Evolutionary conservation across 345 rosid species (phyloP), one percentile per base, ranked within the genome.

Genomic region (Brassica carinata): DNA sequence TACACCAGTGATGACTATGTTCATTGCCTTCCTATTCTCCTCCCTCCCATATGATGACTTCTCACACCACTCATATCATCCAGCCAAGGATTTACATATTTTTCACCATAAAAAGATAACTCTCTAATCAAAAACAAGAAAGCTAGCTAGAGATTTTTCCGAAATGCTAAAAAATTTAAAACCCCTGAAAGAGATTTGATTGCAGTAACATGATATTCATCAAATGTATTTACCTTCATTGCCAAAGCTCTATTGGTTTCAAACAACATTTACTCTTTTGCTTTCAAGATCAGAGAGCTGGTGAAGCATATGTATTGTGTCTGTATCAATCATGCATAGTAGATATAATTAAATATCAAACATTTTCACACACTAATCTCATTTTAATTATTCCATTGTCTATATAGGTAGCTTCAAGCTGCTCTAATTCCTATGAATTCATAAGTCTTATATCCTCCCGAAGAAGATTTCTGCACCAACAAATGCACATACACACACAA

Each of bases 381-480:
- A 23, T 4, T n/a, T 64, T 3, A 26, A 26, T 63, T 0, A 26
- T 23, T 45, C 3, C 18, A 69, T 34, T 68, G 17, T 68, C 7
- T 31, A 67, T 40, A 31, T 58, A 57, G 15, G 31, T 45, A 67
- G 51, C 68, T 68, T 68, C 7, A 36, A 93, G 89, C 76, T 90
- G 90, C 76, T 93, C 96, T 59, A 93, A 85, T 73, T 90, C 96
- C 83, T 87, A 90, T 0, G 90, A 64, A 77, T 23, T 23, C 26
- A 23, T 23, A 23, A 23, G 26, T 23, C 26, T 23, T 23, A 23
- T 23, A 23, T 23, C 26, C 26, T 23, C 26, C 26, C 26, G 26
- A 23, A 23, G 26, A 58, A 93, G 87, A 84, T 93, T 93, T 85
- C 98, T 93, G 67, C 79, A 83, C 6, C 65, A 72, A 62, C 17